These are phyloP conservation scores for Cucurbita argyrosperma DNA, from an alignment of 306 rosid species.

Conservation along the genomic window DNA sequence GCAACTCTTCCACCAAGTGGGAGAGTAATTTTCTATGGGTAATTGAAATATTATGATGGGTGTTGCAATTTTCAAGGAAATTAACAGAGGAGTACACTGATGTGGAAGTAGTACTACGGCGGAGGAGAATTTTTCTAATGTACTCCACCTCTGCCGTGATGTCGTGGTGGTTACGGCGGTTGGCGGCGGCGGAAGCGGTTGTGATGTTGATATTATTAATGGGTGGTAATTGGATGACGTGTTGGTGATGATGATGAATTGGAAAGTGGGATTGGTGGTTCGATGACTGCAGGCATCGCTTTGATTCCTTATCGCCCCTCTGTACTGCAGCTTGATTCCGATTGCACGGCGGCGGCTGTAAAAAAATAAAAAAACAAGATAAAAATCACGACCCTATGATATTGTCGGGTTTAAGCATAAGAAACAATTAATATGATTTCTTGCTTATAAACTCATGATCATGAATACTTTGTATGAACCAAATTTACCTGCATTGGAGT, in stretches of 20 bases:
- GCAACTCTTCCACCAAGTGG: constrained; percentile 45
- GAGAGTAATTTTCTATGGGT: constrained; percentile 27
- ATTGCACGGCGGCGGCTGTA: not conserved
- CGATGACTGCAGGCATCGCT: constrained; percentile 36
- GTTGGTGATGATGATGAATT: not conserved
- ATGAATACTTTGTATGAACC: not conserved
- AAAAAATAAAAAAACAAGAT: not conserved
- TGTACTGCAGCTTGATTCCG: constrained; percentile 16
- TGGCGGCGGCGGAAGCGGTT: constrained; percentile 14
- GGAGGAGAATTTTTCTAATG: constrained; percentile 31
- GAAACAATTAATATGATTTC: no score
- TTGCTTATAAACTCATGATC: no score
- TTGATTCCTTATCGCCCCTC: constrained; percentile 26
- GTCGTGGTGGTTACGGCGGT: constrained; percentile 1
- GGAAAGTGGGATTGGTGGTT: constrained; percentile 32
- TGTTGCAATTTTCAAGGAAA: constrained; percentile 25
- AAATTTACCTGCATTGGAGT: constrained; percentile 26
- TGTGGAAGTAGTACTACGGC: constrained; percentile 22
- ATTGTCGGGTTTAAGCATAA: no score
- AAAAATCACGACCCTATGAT: not conserved
- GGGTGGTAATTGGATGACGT: constrained; percentile 10
- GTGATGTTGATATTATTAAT: constrained; percentile 23
- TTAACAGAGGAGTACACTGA: constrained; percentile 12
- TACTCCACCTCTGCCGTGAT: constrained; percentile 26
- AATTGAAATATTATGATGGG: not conserved